Conservation (phyloP, 805 yeast species). For the Aciculoconidium aculeatum region DNA sequence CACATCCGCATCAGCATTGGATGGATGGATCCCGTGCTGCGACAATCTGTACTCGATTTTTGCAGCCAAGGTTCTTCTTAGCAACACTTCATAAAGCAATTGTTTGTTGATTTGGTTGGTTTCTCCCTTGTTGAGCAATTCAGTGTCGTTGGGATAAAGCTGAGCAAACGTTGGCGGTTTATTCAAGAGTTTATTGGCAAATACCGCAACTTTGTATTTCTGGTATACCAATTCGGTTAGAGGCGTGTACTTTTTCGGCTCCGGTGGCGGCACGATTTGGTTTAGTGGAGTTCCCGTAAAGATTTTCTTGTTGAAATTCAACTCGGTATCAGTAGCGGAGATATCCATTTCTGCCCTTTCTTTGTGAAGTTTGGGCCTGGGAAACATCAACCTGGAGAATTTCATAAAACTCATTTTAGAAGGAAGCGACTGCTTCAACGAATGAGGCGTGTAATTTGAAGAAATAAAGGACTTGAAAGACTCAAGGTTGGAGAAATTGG, state of each 20-base stretch:
- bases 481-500: slow-evolving; percentile 17
- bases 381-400: too few species aligned
- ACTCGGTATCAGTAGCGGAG: too few species aligned
- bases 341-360: too few species aligned
- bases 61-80: slow-evolving; percentile 39
- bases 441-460: slow-evolving; percentile 2
- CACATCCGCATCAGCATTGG: not conserved
- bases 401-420: too few species aligned
- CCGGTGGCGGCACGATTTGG: not conserved
- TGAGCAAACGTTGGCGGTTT: slow-evolving; percentile 24
- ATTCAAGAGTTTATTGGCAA: slow-evolving; percentile 11
- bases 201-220: slow-evolving; percentile 23
- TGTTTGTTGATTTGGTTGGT: slow-evolving; percentile 23
- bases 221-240: slow-evolving; percentile 19
- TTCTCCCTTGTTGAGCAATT: slow-evolving; percentile 19
- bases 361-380: too few species aligned
- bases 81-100: slow-evolving; percentile 29
- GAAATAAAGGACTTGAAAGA: slow-evolving; percentile 11
- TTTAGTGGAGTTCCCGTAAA: not conserved
- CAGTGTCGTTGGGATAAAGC: slow-evolving; percentile 22
- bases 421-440: slow-evolving; percentile 4
- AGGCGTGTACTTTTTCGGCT: slow-evolving; percentile 5
- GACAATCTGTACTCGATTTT: slow-evolving; percentile 31
- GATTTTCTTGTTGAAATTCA: too few species aligned
- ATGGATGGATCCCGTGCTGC: slow-evolving; percentile 9